Percentiles rank a stretch among this genome's conserved stretches.
Evolutionary conservation across 2,329 filamentous ascomycete genomes (phyloP).

Genomic region (Colletotrichum sp.): DNA sequence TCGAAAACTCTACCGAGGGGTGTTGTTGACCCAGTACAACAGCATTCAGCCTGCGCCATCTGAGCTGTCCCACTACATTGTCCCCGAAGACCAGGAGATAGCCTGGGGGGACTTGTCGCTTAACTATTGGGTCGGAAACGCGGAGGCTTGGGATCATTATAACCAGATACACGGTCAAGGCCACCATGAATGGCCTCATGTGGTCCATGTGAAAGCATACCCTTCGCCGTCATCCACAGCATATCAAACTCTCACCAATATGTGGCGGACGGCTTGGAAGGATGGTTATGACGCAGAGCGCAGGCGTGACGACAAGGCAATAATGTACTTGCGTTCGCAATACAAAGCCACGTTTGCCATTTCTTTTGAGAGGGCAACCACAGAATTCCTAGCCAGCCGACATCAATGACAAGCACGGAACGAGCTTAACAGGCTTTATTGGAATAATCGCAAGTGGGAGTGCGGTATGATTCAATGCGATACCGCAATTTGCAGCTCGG

Average conservation of each 20-base stretch:
- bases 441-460: too few species aligned
- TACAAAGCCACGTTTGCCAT: background rate
- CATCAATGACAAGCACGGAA: too few species aligned
- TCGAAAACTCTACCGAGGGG: background rate
- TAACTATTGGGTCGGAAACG: background rate
- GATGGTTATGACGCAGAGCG: rapidly evolving
- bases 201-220: background rate
- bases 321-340: background rate
- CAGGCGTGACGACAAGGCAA: background rate
- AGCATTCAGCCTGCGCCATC: background rate
- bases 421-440: too few species aligned
- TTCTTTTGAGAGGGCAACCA: background rate
- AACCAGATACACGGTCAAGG: background rate
- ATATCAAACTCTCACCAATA: rapidly evolving
- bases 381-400: too few species aligned
- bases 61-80: rapidly evolving
- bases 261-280: background rate
- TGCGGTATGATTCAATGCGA: too few species aligned
- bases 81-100: background rate
- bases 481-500: too few species aligned
- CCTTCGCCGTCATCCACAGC: background rate
- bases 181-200: background rate
- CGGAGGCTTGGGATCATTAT: background rate
- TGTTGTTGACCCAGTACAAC: background rate
- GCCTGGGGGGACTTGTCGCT: background rate